These are phyloP conservation scores for Xylaria sp. DNA, from an alignment of 2,329 filamentous ascomycete species.

Conservation along the genomic window DNA sequence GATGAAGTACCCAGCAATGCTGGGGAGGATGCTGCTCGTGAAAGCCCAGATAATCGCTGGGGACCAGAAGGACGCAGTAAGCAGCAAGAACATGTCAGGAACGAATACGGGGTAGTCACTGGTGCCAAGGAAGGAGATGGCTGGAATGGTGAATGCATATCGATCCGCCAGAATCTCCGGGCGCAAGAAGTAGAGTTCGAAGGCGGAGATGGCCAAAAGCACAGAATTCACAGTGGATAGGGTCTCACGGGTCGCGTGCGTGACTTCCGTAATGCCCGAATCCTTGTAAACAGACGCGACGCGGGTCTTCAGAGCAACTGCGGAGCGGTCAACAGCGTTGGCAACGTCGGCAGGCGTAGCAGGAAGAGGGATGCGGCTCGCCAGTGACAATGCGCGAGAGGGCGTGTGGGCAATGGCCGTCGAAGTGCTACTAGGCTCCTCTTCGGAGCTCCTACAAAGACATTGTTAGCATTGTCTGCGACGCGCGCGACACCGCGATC, in stretches of 20 bases:
- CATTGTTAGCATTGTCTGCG: conserved; percentile 62
- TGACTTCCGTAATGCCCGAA: conserved; percentile 72
- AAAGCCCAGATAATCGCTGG: conserved; percentile 80
- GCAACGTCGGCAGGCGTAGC: conserved; percentile 83
- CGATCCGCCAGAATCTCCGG: conserved; percentile 75
- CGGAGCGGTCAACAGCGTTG: conserved; percentile 77
- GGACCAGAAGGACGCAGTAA: conserved; percentile 84
- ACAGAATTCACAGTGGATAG: conserved; percentile 79
- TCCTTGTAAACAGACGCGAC: conserved; percentile 71
- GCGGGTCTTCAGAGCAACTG: conserved; percentile 72
- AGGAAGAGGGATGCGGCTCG: conserved; percentile 75
- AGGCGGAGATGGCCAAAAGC: conserved; percentile 71
- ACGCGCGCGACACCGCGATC: not conserved
- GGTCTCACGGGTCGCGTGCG: conserved; percentile 72
- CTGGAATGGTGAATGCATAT: conserved; percentile 78
- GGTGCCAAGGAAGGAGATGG: conserved; percentile 64
- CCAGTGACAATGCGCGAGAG: conserved; percentile 63
- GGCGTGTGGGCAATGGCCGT: conserved; percentile 61
- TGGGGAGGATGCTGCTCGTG: conserved; percentile 76
- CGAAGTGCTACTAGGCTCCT: conserved; percentile 51
- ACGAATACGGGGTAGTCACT: conserved; percentile 71
- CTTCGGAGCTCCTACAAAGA: conserved; percentile 53
- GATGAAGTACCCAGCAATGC: conserved; percentile 85
- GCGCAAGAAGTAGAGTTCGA: conserved; percentile 78
- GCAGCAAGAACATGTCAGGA: conserved; percentile 82